A percentile compares a stretch with the other conserved stretches of the same genome.
Conservation (phyloP, 139 green algal species). For the Raphidocelis subcapitata region DNA sequence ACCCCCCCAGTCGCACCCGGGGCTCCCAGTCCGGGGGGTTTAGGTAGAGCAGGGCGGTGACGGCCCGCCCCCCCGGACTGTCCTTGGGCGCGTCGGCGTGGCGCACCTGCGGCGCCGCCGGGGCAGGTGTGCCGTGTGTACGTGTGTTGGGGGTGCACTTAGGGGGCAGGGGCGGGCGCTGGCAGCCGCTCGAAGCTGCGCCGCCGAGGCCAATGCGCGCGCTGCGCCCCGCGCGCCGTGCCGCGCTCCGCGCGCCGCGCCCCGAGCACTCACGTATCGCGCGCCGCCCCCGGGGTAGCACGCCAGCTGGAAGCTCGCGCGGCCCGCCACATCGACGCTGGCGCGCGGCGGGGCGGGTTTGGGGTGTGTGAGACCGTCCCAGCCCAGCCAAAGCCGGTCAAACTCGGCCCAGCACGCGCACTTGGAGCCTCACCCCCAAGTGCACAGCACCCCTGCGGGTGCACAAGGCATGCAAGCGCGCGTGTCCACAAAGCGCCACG, state of each 20-base stretch:
- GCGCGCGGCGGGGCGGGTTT: neutral
- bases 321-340: slow-evolving; percentile 57
- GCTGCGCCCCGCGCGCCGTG: too few relatives aligned
- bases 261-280: slow-evolving; percentile 59
- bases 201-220: too few relatives aligned
- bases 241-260: too few relatives aligned
- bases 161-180: too few relatives aligned
- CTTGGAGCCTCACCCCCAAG: neutral
- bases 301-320: slow-evolving; percentile 62
- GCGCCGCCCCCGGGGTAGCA: slow-evolving; percentile 65
- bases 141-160: too few relatives aligned
- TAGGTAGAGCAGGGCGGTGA: slow-evolving; percentile 75
- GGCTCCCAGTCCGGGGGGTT: slow-evolving; percentile 52
- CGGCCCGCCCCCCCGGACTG: slow-evolving; percentile 34
- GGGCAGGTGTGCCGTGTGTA: too few relatives aligned
- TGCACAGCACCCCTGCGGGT: neutral
- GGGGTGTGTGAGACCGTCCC: neutral
- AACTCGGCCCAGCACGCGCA: neutral
- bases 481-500: neutral
- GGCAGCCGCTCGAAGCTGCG: too few relatives aligned
- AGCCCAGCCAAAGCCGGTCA: too few relatives aligned
- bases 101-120: slow-evolving; percentile 38
- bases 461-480: neutral
- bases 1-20: slow-evolving; percentile 12
- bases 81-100: slow-evolving; percentile 55